Evolutionary conservation across 2,329 filamentous ascomycete genomes (phyloP).

Genomic region (Cadophora sp.): DNA sequence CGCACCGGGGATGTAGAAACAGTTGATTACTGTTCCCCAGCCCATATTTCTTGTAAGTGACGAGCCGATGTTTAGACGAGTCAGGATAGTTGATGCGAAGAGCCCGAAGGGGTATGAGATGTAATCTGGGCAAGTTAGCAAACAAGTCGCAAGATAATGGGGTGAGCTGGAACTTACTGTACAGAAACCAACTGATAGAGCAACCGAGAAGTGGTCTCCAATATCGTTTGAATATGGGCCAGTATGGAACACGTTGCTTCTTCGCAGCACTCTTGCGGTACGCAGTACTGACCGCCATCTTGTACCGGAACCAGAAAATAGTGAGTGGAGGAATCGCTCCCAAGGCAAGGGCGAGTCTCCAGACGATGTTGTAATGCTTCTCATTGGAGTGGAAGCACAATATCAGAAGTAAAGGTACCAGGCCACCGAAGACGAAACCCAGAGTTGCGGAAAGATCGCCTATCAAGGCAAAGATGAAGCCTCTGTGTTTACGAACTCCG

Average conservation of each 20-base stretch:
- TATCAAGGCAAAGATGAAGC: conserved; percentile 63
- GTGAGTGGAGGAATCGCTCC: conserved; percentile 49
- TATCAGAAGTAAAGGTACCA: conserved; percentile 53
- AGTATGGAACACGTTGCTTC: conserved; percentile 54
- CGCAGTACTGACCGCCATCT: conserved; percentile 59
- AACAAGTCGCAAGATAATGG: not conserved
- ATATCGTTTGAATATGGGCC: conserved; percentile 59
- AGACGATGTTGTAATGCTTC: conserved; percentile 51
- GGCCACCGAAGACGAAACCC: conserved; percentile 56
- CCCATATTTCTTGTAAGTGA: conserved; percentile 49
- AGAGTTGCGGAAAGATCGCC: conserved; percentile 57
- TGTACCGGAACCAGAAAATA: conserved; percentile 59
- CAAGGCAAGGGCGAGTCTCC: conserved; percentile 57
- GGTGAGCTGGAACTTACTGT: not conserved
- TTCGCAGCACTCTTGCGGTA: conserved; percentile 32
- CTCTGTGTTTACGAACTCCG: conserved; percentile 53
- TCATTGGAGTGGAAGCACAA: conserved; percentile 52
- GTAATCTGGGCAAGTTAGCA: conserved; percentile 53
- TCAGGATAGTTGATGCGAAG: conserved; percentile 60
- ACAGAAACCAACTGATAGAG: conserved; percentile 47
- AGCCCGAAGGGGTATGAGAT: conserved; percentile 61
- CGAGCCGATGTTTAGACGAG: conserved; percentile 49
- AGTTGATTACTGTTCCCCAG: conserved; percentile 53
- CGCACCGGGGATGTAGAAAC: conserved; percentile 56
- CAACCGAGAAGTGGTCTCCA: conserved; percentile 59